Base-by-base conservation (phyloP, 2,329 filamentous ascomycete species). In the Gnomoniopsis sp. region DNA sequence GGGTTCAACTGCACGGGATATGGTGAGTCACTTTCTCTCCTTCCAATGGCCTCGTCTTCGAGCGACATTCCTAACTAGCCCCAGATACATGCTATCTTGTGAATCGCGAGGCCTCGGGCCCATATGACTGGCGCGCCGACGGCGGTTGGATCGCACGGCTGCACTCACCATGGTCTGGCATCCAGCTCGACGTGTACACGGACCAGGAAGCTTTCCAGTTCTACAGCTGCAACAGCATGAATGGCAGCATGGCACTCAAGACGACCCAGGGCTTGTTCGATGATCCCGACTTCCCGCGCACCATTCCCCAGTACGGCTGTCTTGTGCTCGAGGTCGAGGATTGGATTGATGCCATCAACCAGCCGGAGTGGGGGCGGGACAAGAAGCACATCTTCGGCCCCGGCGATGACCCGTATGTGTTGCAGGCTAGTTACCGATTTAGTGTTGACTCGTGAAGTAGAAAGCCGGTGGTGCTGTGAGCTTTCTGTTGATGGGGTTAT, bases 281-380 rank as follows among this genome's bases (percentile, higher is more conserved):
- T 62, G 73, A 82, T 61, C 63, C 74, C 1, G 73, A 76, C 34
- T 83, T 86, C 65, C 82, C 85, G 3, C 79, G 87, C 41, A 83
- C 82, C 8, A 88, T 91, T 26, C 81, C 84, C 57, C 71, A 93
- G 77, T 91, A 92, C 69, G 92, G 91, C 34, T 97, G 93, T 73
- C 69, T 96, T 26, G 93, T 96, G 51, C 83, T 97, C 73, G 93
- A 97, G 77, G 90, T 95, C 14, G 85, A 97, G 79, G 92, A 95
- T 72, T 97, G 87, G 84, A 96, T 97, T 69, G 93, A 96, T 70
- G 92, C 82, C 26, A 95, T 98, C 75, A 97, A 96, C 75, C 84
- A 96, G 66, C 93, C 93, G 0, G 84, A 91, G 73, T 97, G 93
- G 93, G 86, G 86, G 60, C 84, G 93, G 57, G 74, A 79, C 49